Percentiles rank a stretch among this genome's conserved stretches.
Conservation (phyloP, 805 yeast genomes). For the Komagataella ulmi region DNA sequence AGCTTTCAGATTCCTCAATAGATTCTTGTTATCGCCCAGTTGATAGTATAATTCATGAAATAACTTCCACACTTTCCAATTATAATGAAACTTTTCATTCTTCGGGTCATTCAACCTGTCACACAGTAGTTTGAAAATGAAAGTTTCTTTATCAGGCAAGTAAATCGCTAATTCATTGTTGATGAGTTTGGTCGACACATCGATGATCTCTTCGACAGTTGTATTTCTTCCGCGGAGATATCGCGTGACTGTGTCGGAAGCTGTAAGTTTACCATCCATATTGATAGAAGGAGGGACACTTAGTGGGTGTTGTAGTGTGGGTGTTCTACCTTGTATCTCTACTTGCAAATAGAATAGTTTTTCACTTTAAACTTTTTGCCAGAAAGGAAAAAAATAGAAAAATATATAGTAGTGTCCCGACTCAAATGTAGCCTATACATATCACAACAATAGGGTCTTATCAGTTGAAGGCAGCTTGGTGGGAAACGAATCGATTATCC, state of each 20-base stretch:
- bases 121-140: conserved; percentile 43
- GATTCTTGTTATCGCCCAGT: conserved; percentile 4
- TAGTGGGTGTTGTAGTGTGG: not conserved
- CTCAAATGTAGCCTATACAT: not conserved
- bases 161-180: conserved; percentile 20
- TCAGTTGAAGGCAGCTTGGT: not conserved
- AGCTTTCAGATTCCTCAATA: not conserved
- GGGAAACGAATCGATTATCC: not conserved
- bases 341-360: not conserved
- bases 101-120: conserved; percentile 36
- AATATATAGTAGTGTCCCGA: not conserved
- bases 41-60: conserved; percentile 20
- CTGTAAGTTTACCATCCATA: not conserved
- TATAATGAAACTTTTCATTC: conserved; percentile 24
- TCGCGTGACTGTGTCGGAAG: conserved; percentile 42
- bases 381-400: not conserved
- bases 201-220: conserved; percentile 26
- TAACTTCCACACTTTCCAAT: conserved; percentile 34
- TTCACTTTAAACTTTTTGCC: not conserved
- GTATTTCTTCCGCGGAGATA: conserved; percentile 41
- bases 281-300: not conserved
- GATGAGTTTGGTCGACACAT: conserved; percentile 19
- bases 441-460: not conserved
- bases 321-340: not conserved
- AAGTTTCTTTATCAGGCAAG: conserved; percentile 41